These are phyloP conservation scores for Stereocaulon alpinum DNA, from an alignment of 495 filamentous ascomycete species.

Conservation along the genomic window DNA sequence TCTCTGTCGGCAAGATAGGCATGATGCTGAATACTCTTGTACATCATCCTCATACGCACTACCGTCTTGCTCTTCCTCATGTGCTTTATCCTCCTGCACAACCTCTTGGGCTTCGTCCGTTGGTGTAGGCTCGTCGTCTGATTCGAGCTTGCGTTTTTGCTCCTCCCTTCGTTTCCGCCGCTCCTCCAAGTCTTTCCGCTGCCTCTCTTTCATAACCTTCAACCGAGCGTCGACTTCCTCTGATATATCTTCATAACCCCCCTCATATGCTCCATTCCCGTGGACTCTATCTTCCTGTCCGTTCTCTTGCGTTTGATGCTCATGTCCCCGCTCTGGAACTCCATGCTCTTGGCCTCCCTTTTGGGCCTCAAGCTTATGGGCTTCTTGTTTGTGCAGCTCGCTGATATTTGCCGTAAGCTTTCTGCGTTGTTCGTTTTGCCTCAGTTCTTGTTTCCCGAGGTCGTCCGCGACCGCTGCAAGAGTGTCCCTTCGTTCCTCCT, in stretches of 20 bases:
- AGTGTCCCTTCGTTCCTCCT: neutral
- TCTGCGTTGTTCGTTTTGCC: neutral
- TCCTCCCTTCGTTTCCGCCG: no score
- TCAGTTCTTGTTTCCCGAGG: no score
- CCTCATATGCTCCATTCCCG: neutral
- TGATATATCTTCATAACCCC: no score
- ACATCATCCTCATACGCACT: neutral
- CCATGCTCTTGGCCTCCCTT: neutral
- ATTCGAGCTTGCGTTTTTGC: no score
- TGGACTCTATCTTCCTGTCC: no score
- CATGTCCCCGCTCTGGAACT: neutral
- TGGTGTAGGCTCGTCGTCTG: no score
- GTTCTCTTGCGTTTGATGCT: neutral
- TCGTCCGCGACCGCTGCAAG: neutral
- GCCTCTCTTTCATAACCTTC: no score
- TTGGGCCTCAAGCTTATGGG: neutral
- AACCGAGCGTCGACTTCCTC: no score
- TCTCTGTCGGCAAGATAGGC: no score
- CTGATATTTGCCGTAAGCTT: constrained; percentile 1
- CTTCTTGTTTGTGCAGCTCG: neutral
- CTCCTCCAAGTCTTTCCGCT: no score
- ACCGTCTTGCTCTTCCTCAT: neutral
- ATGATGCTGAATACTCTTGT: neutral
- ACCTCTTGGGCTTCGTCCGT: neutral
- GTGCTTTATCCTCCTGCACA: neutral